Evolutionary conservation across 169 alveolate genomes (phyloP), one percentile per base, ranked within the genome.

Genomic region (Perkinsus chesapeaki): DNA sequence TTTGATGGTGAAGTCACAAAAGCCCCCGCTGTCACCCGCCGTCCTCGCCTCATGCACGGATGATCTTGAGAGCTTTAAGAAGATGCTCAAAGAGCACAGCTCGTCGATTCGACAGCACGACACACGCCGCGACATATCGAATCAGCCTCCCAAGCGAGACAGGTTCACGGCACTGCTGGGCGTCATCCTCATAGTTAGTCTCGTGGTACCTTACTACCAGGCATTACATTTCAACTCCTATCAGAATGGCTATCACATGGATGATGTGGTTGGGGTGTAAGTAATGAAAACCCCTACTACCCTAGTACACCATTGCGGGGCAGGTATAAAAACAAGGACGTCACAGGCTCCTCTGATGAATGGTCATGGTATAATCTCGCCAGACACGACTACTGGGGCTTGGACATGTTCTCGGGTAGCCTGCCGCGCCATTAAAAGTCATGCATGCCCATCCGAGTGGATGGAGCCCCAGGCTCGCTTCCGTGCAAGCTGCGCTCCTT

Each of bases 321-420:
- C 60, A 43, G 60, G 60, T 43, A 43, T n/a, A 82, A 37, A 39
- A 82, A 82, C 92, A n/a, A 23, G 12, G 92, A 82, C 92, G 92
- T 82, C 43, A 72, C 91, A 31, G 91, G 91, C 5, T 20, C 91
- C 9, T 34, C 91, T 34, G 39, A 27, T 5, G 91, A 73, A 34
- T 27, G 34, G 38, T 73, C 38, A 12, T 47, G 93, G 92, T 39
- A 39, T 16, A 91, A 92, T 27, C 73, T 93, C 0, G 5, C 92
- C 10, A 92, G 95, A 27, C 37, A 93, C 1, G 95, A 93, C 39
- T 93, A 93, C 91, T 93, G 95, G 95, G 95, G 95, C 20, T 48
- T 93, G 72, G 95, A 93, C 90, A 92, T 92, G 95, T 93, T 93
- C 73, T 38, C 48, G 39, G 93, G 48, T 39, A 73, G 73, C 39